Evolutionary conservation across 2,329 filamentous ascomycete genomes (phyloP).

Genomic region (Cladosporium sp.): DNA sequence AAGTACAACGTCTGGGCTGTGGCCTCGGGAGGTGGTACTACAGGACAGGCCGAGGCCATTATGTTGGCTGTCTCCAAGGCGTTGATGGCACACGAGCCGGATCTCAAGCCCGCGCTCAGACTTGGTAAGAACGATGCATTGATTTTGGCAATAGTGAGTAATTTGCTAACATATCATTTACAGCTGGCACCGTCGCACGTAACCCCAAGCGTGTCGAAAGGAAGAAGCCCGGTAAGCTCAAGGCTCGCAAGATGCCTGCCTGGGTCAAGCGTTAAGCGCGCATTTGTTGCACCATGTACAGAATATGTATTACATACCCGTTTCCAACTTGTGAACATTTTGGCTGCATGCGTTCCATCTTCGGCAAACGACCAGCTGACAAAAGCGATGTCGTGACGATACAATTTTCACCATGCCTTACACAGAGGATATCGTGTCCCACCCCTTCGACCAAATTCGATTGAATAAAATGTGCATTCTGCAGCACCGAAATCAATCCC

Average conservation of each 20-base stretch:
- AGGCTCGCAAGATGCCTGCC: slow-evolving; percentile 95
- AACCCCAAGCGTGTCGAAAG: slow-evolving; percentile 92
- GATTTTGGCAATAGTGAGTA: not conserved
- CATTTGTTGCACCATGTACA: slow-evolving; percentile 18
- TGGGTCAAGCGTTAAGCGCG: slow-evolving; percentile 79
- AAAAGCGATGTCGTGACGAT: too few relatives aligned
- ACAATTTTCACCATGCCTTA: too few relatives aligned
- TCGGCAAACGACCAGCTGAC: not conserved
- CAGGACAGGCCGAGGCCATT: slow-evolving; percentile 92
- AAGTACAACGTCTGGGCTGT: slow-evolving; percentile 96
- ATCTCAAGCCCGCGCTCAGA: slow-evolving; percentile 80
- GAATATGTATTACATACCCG: slow-evolving; percentile 20
- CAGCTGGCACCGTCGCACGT: slow-evolving; percentile 89
- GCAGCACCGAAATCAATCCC: too few relatives aligned
- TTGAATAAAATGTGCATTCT: too few relatives aligned
- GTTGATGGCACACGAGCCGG: slow-evolving; percentile 86
- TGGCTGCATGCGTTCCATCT: not conserved
- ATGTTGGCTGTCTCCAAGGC: slow-evolving; percentile 88
- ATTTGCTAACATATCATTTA: slow-evolving; percentile 44
- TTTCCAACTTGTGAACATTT: not conserved
- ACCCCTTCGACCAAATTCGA: too few relatives aligned
- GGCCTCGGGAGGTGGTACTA: slow-evolving; percentile 83
- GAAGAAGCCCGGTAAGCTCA: slow-evolving; percentile 95
- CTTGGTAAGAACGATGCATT: slow-evolving; percentile 66
- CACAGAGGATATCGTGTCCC: too few relatives aligned